Evolutionary conservation across 192 early-diverging fungal genomes (phyloP).

Genomic region (Backusella mclennaniae): DNA sequence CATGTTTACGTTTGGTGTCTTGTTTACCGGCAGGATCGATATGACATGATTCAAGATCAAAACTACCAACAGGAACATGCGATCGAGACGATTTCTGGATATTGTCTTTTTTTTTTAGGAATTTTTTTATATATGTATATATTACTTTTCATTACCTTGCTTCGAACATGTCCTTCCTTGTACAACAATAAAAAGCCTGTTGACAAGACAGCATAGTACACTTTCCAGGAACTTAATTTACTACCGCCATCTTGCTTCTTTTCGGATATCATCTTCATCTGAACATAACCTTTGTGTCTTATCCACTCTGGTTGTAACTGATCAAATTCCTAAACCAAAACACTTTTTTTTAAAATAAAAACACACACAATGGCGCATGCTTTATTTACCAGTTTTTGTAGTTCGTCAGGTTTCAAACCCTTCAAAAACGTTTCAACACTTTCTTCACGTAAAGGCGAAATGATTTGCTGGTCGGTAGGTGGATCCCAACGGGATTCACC

Average conservation of each 20-base stretch:
- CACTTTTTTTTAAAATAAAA: background rate
- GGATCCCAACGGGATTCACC: slow-evolving; percentile 51
- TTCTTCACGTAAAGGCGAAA: background rate
- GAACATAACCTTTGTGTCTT: slow-evolving; percentile 40
- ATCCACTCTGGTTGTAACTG: slow-evolving; percentile 39
- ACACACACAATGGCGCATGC: background rate
- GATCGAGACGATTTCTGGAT: slow-evolving; percentile 31
- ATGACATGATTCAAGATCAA: slow-evolving; percentile 35
- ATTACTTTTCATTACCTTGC: slow-evolving; percentile 15
- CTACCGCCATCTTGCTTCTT: slow-evolving; percentile 21
- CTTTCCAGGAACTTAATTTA: slow-evolving; percentile 38
- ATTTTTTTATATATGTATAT: background rate
- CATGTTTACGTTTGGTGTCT: slow-evolving; percentile 37
- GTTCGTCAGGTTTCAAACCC: slow-evolving; percentile 8
- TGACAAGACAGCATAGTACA: slow-evolving; percentile 47
- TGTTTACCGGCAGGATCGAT: slow-evolving; percentile 35
- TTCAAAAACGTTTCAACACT: background rate
- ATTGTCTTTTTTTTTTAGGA: no score
- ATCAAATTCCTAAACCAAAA: slow-evolving; percentile 37
- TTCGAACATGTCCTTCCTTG: slow-evolving; percentile 30
- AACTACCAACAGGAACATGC: slow-evolving; percentile 32
- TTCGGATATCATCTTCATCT: slow-evolving; percentile 46
- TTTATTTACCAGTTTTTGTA: slow-evolving; percentile 29
- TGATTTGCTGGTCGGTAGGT: slow-evolving; percentile 11
- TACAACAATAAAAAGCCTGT: slow-evolving; percentile 30